Evolutionary conservation across 192 early-diverging fungal species (phyloP).

Genomic region (Coemansia sp.): DNA sequence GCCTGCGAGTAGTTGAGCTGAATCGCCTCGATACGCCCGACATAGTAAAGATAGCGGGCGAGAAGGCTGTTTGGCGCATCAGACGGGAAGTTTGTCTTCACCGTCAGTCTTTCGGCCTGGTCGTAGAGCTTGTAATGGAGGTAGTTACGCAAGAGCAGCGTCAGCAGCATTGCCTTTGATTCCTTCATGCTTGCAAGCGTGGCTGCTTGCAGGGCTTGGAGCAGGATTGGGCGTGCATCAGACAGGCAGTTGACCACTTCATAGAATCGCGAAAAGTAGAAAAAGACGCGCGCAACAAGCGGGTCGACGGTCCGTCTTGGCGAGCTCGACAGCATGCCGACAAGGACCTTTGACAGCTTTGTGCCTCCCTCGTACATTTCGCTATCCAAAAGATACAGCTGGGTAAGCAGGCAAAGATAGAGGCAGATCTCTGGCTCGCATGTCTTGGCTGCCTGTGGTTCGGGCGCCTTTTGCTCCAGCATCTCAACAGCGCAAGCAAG

Average conservation of each 20-base stretch:
- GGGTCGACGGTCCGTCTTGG: constrained; percentile 93
- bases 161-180: constrained; percentile 81
- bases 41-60: constrained; percentile 94
- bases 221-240: constrained; percentile 73
- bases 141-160: constrained; percentile 89
- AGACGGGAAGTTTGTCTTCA: constrained; percentile 89
- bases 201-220: constrained; percentile 87
- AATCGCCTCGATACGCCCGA: constrained; percentile 96
- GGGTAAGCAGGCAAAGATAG: constrained; percentile 78
- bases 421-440: constrained; percentile 80
- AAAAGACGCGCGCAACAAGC: constrained; percentile 85
- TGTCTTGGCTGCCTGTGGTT: constrained; percentile 16
- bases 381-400: constrained; percentile 82
- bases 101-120: constrained; percentile 94
- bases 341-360: constrained; percentile 64
- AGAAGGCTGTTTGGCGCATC: constrained; percentile 89
- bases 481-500: constrained; percentile 11
- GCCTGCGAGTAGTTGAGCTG: constrained; percentile 96
- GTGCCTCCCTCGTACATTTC: constrained; percentile 70
- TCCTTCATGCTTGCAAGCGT: constrained; percentile 91
- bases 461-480: constrained; percentile 18
- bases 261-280: constrained; percentile 91
- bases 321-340: constrained; percentile 61
- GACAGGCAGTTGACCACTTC: constrained; percentile 71
- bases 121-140: constrained; percentile 95